Conservation (phyloP, 768 basidiomycete genomes). For the Mycena alexandri region DNA sequence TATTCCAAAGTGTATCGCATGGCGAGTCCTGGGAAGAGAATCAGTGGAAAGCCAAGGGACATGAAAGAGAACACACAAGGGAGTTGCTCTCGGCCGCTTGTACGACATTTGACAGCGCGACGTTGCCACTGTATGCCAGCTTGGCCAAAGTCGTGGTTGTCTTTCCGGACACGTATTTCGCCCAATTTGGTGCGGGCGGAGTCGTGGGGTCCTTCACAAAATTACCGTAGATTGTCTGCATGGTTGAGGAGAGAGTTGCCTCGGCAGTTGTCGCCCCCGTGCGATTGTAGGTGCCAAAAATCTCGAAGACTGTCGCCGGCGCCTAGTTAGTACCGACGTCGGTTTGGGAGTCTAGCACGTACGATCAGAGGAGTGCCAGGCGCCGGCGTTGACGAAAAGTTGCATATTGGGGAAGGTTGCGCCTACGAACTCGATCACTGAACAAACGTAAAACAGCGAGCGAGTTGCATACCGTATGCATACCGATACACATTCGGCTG, state of each 20-base stretch:
- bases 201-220: constrained; percentile 37
- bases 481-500: constrained; percentile 38
- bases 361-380: constrained; percentile 42
- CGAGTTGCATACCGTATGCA: constrained; percentile 29
- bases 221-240: constrained; percentile 37
- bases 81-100: constrained; percentile 32
- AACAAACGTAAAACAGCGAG: neutral
- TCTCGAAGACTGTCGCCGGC: constrained; percentile 32
- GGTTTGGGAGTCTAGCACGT: neutral
- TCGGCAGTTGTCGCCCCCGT: constrained; percentile 40
- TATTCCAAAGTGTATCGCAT: constrained; percentile 13
- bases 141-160: constrained; percentile 37
- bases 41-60: neutral
- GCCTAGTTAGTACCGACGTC: neutral
- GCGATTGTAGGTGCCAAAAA: constrained; percentile 45
- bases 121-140: constrained; percentile 39
- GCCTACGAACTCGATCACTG: neutral
- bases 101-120: constrained; percentile 36
- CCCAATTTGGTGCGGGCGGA: constrained; percentile 39
- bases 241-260: constrained; percentile 39
- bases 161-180: constrained; percentile 30
- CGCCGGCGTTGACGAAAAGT: constrained; percentile 39
- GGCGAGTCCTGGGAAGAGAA: constrained; percentile 2
- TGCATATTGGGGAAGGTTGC: constrained; percentile 36
- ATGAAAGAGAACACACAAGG: neutral